These are phyloP conservation scores for Fusarium pseudonygamai DNA, from an alignment of 2,329 filamentous ascomycete genomes.

Conservation along the genomic window DNA sequence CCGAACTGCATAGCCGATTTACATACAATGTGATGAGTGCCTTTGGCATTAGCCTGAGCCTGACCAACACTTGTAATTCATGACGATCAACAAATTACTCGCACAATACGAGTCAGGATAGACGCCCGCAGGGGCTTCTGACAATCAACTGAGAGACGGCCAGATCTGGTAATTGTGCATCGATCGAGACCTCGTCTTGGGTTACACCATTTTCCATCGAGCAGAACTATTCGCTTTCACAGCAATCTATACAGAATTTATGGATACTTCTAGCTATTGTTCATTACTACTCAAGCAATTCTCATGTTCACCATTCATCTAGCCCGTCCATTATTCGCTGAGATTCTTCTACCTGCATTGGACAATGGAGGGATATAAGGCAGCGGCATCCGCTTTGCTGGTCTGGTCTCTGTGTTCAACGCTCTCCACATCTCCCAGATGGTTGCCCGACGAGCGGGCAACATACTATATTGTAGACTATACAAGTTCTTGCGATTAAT, in stretches of 20 bases:
- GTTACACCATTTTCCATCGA: no score
- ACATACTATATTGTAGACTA: slow-evolving; percentile 97
- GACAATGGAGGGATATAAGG: slow-evolving; percentile 47
- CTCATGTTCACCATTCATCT: slow-evolving; percentile 31
- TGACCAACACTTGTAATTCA: neutral
- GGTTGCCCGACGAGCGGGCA: slow-evolving; percentile 81
- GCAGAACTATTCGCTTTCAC: neutral
- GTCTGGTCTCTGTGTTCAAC: slow-evolving; percentile 62
- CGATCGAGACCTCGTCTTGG: no score
- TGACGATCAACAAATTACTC: slow-evolving; percentile 4
- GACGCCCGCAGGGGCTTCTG: neutral
- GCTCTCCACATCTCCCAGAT: slow-evolving; percentile 88
- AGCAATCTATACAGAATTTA: neutral
- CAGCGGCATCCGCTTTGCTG: slow-evolving; percentile 55
- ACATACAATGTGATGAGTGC: neutral
- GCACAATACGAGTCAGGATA: neutral
- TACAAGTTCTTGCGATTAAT: slow-evolving; percentile 96
- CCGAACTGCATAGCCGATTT: slow-evolving; percentile 1
- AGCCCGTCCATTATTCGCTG: slow-evolving; percentile 43
- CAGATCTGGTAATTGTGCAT: no score
- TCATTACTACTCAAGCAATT: slow-evolving; percentile 1
- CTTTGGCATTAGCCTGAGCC: neutral
- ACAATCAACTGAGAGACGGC: no score
- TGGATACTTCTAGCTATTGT: neutral
- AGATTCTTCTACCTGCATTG: slow-evolving; percentile 45